Percentiles rank a stretch among this genome's conserved stretches.
Evolutionary conservation across 1,284 basidiomycete species (phyloP).

Genomic region (Ganoderma meredithae): DNA sequence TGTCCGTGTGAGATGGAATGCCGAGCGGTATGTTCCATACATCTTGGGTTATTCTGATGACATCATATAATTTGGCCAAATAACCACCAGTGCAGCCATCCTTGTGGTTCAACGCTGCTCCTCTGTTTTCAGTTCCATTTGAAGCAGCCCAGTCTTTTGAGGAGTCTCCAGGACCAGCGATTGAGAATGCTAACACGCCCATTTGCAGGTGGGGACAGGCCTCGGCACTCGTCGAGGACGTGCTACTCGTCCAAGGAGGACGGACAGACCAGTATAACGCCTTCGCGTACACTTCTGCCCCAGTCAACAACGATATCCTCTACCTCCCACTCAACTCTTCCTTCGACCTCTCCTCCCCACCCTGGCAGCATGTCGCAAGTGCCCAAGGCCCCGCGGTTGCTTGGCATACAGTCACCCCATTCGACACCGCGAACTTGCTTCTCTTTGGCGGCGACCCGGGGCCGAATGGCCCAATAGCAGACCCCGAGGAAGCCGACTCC

Average conservation of each 20-base stretch:
- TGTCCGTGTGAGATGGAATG: neutral
- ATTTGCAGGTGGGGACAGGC: constrained; percentile 86
- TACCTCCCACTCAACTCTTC: constrained; percentile 67
- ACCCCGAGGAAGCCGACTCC: constrained; percentile 68
- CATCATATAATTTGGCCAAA: neutral
- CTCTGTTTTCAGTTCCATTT: neutral
- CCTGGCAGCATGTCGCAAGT: constrained; percentile 66
- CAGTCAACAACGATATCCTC: constrained; percentile 74
- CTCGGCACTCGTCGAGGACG: constrained; percentile 62
- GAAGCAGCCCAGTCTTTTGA: neutral
- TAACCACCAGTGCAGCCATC: neutral
- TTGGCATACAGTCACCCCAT: constrained; percentile 83
- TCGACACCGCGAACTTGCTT: constrained; percentile 60
- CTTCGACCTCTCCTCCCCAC: constrained; percentile 67
- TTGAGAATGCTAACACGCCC: neutral
- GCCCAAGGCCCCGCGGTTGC: constrained; percentile 69
- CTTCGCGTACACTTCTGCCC: constrained; percentile 78
- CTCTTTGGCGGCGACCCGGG: constrained; percentile 81
- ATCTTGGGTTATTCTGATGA: neutral
- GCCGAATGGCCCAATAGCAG: constrained; percentile 58
- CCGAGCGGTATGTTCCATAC: neutral
- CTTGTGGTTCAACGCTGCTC: neutral
- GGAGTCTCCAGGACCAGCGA: neutral
- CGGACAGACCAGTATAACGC: constrained; percentile 74
- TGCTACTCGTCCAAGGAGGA: constrained; percentile 80